phyloP scores from a whole-genome alignment of 2,329 filamentous ascomycete species.

The Fonsecaea pugnacius region DNA sequence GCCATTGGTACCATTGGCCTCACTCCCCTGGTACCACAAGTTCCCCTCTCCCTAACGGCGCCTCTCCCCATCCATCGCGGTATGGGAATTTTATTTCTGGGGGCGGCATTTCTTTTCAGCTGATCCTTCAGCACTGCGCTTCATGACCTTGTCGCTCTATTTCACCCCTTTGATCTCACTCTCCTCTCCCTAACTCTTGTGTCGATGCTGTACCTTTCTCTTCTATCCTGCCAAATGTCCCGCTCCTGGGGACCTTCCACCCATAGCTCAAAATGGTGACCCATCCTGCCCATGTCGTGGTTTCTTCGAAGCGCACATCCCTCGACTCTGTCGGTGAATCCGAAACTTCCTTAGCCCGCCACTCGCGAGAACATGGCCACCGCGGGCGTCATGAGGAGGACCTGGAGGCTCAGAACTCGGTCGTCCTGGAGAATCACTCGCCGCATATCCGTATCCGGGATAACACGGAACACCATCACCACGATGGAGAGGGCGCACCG shows the following conservation, averaged over 20 bases:
- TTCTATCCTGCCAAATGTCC: background rate
- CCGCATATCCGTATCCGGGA: conserved; percentile 25
- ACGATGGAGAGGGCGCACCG: conserved; percentile 6
- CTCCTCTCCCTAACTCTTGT: background rate
- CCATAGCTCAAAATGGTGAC: conserved; percentile 4
- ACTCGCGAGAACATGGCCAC: conserved; percentile 17
- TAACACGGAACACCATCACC: conserved; percentile 16
- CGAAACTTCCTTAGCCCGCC: conserved; percentile 1
- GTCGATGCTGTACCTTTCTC: background rate
- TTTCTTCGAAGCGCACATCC: conserved; percentile 17
- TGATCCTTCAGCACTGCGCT: background rate
- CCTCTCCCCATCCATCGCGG: background rate
- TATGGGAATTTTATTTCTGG: conserved; percentile 2
- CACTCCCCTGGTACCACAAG: background rate
- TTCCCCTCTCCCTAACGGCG: background rate
- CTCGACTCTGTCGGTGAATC: conserved; percentile 8
- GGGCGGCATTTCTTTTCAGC: background rate
- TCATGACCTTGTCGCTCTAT: background rate
- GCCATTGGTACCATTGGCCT: conserved; percentile 1
- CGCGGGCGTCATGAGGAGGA: conserved; percentile 8
- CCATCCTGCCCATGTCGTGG: conserved; percentile 10
- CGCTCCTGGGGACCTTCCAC: background rate
- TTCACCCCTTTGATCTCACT: background rate
- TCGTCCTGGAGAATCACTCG: background rate
- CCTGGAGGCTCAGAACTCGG: conserved; percentile 20